Evolutionary conservation across 495 filamentous ascomycete genomes (phyloP), one percentile per base, ranked within the genome.

Genomic region (Trichoderma reesei): DNA sequence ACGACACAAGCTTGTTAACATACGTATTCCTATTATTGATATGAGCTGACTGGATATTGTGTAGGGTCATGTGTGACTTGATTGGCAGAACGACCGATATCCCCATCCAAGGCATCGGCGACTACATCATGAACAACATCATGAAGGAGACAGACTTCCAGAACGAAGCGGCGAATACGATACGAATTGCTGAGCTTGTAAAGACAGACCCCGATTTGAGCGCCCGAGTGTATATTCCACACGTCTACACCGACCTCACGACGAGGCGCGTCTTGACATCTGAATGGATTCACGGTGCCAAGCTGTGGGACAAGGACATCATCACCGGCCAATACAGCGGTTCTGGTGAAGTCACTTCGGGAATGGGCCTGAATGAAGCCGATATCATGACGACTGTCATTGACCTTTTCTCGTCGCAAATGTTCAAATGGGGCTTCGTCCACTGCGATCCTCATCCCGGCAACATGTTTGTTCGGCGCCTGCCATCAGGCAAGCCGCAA

Each of bases 371-470:
- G 5, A 85, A 84, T 0, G 77, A 91, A 18, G 89, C 89, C 66
- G 84, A 92, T 48, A 88, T 95, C 54, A 98, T 98, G 93, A 89
- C 88, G 4, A 96, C 90, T 20, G 96, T 97, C 86, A 84, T 96
- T 41, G 92, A 96, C 70, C 79, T 97, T 20, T 98, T 98, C 78
- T 90, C 87, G 16, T 92, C 92, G 1, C 92, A 97, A 68, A 97
- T 98, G 84, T 98, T 97, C 77, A 85, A 96, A 65, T 97, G 90
- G 86, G 93, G 93, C 20, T 82, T 86, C 46, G 89, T 98, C 1
- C 93, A 98, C 75, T 96, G 92, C 74, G 93, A 98, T 72, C 93
- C 93, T 2, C 93, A 98, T 69, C 94, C 94, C 0, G 93, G 93
- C 1, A 98, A 98, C 73, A 95, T 98, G 70, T 95, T 98, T 75